Base-by-base conservation (phyloP, 345 rosid genomes). In the Mercurialis annua region DNA sequence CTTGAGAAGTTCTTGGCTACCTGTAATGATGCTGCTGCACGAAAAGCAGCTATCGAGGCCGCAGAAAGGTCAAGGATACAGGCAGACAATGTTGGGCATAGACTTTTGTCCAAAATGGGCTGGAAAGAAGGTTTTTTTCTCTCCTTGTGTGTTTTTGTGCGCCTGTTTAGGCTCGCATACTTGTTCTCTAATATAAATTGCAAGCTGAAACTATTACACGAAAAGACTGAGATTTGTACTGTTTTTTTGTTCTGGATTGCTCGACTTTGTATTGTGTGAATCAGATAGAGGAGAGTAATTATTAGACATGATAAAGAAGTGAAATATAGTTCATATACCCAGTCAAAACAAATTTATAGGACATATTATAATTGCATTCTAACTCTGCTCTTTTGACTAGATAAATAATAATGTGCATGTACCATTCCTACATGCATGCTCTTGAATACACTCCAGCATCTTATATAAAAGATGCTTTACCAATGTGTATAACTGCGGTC, bases 101-200 rank as follows among this genome's bases (percentile, higher is more conserved):
- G 72, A 52, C 92, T 95, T 62, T 77, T 90, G 79, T 88, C 99
- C 12, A 91, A 90, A 86, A 95, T 95, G 98, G 99, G 99, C 23
- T 92, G 98, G 99, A 92, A 80, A 92, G 99, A 92, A 92, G 99
- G 98, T 95, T 0, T n/a, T n/a, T n/a, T n/a, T n/a, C 12, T 40
- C 16, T 54, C 59, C 47, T 71, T 18, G 71, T 57, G 69, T 31
- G 54, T 29, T 49, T 33, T 9, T 11, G 11, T 53, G 57, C 57
- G 26, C 30, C 23, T 10, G 30, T 18, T 2, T 2, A 14, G 4
- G 34, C 40, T 29, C 18, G 34, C 60, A 59, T 36, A n/a, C 30
- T 14, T 10, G 43, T 62, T 62, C 23, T 26, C 7, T n/a, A 36
- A 48, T 49, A 24, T 64, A 31, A 31, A 21, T 48, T 34, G 54